These are phyloP conservation scores for Ascochyta viciae-villosae DNA, from an alignment of 2,329 filamentous ascomycete genomes.

Conservation along the genomic window DNA sequence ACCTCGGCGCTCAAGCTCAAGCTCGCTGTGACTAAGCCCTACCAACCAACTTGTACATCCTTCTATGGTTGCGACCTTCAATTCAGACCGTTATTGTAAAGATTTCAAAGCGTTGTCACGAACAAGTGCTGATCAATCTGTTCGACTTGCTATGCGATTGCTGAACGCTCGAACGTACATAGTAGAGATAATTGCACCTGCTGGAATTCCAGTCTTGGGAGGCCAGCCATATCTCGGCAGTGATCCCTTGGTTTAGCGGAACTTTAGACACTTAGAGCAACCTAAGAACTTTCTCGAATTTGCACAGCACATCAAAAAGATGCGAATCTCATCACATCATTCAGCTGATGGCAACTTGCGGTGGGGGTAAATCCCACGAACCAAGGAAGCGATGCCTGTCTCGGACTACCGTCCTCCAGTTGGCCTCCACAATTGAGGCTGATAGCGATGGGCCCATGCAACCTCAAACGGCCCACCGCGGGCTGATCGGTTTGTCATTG, in stretches of 20 bases:
- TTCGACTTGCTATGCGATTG: too few species aligned
- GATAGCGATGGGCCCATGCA: constrained; percentile 8
- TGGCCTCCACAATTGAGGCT: constrained; percentile 15
- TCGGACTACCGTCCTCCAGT: neutral
- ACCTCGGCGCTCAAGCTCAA: constrained; percentile 7
- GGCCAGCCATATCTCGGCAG: too few species aligned
- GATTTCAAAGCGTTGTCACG: neutral
- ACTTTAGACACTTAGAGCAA: too few species aligned
- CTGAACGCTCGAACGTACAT: too few species aligned
- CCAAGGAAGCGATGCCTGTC: constrained; percentile 8
- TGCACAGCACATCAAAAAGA: neutral
- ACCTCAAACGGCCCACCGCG: constrained; percentile 9
- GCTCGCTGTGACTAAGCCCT: constrained; percentile 11
- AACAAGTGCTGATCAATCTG: too few species aligned
- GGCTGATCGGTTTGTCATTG: constrained; percentile 8
- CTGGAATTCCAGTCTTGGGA: too few species aligned
- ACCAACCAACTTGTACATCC: neutral
- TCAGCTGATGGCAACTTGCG: neutral
- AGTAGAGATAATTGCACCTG: too few species aligned
- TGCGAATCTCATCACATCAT: neutral
- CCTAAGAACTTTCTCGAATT: neutral
- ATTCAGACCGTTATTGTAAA: neutral
- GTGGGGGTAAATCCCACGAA: constrained; percentile 7
- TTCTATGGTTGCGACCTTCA: neutral
- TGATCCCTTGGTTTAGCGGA: too few species aligned